Base-by-base conservation (phyloP, 2,329 filamentous ascomycete species). In the Cryphonectria parasitica region DNA sequence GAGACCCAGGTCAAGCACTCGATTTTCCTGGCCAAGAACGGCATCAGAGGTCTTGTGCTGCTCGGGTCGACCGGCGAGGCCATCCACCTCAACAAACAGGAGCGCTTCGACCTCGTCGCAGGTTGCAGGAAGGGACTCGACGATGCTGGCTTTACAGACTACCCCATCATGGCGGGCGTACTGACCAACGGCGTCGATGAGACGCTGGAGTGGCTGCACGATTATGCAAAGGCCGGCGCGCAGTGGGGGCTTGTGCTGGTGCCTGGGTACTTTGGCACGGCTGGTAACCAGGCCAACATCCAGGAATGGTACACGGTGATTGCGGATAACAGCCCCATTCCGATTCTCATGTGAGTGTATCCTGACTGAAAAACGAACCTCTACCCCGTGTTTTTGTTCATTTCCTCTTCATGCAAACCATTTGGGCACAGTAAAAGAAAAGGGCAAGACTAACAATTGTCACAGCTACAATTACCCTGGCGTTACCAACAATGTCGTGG, bases 21-120 rank as follows among this genome's bases (percentile, higher is more conserved):
- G 13, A 76, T 91, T 8, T 89, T 88, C 76, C 86, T 91, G 52
- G 88, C 88, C 52, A 82, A 84, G 67, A 83, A 84, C 73, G 89
- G 89, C 69, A 86, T 91, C 74, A 83, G 82, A 41, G 89, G 89
- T 31, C 82, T 91, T 36, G 87, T 91, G 15, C 82, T 91, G 56
- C 85, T 91, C 65, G 89, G 89, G 34, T 89, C 85, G 54, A 91
- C 89, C 0, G 89, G 89, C 71, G 89, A 91, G 77, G 87, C 88
- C 0, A 86, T 91, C 60, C 89, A 90, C 78, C 81, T 91, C 64
- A 84, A 86, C 28, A 82, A 82, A n/a, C 75, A 80, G n/a, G 89
- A 91, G 74, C 87, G 89, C 45, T 82, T 81, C 69, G 79, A 83
- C 61, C 79, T 91, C 62, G 82, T 91, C 56, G 80, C 80, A n/a